Evolutionary conservation across 345 rosid genomes (phyloP).

Genomic region (Populus tremula): DNA sequence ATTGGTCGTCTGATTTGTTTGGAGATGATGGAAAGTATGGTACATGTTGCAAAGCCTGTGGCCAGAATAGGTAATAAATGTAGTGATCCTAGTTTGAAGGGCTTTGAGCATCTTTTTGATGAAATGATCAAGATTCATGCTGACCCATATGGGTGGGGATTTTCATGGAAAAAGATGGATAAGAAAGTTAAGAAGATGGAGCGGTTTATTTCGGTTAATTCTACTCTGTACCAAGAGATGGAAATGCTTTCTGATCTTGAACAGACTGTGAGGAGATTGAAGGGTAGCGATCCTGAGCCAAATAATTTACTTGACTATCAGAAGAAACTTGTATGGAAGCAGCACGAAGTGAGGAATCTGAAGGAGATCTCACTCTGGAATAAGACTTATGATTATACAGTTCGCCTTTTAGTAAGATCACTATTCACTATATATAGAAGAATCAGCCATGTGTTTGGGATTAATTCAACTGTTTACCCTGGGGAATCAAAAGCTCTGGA

Average conservation of each 20-base stretch:
- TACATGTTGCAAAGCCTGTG: slow-evolving; percentile 63
- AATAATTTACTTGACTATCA: slow-evolving; percentile 60
- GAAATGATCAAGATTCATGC: slow-evolving; percentile 51
- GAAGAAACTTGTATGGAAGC: slow-evolving; percentile 80
- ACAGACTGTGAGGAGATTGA: slow-evolving; percentile 74
- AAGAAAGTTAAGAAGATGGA: slow-evolving; percentile 83
- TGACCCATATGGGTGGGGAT: slow-evolving; percentile 75
- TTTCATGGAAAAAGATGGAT: slow-evolving; percentile 77
- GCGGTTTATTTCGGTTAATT: slow-evolving; percentile 64
- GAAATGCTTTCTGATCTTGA: slow-evolving; percentile 76
- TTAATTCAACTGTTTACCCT: slow-evolving; percentile 38
- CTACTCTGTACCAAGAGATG: slow-evolving; percentile 81
- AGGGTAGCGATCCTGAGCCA: slow-evolving; percentile 49
- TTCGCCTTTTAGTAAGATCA: slow-evolving; percentile 70
- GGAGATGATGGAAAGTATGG: slow-evolving; percentile 66
- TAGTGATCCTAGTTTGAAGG: slow-evolving; percentile 57
- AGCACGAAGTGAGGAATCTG: slow-evolving; percentile 73
- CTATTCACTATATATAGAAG: slow-evolving; percentile 66
- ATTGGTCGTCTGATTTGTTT: slow-evolving; percentile 55
- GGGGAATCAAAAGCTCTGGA: slow-evolving; percentile 39
- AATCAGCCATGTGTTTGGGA: slow-evolving; percentile 68
- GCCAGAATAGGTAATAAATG: slow-evolving; percentile 74
- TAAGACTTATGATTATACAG: slow-evolving; percentile 70
- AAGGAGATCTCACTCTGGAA: slow-evolving; percentile 81
- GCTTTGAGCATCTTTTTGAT: slow-evolving; percentile 53